Evolutionary conservation across 148 eudicot genomes (phyloP).

Genomic region (Cornus florida): DNA sequence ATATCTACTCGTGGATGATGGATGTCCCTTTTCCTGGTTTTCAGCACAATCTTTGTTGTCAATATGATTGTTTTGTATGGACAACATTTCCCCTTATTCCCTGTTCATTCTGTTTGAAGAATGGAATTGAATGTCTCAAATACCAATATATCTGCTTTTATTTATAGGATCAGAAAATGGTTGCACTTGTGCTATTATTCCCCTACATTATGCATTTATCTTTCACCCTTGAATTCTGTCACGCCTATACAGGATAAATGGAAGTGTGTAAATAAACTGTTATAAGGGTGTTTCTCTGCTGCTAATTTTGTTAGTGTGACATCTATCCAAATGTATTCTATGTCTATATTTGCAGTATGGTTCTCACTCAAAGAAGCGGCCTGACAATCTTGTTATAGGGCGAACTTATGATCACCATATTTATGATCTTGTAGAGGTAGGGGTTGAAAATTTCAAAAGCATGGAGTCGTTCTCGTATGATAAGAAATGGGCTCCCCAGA

Average conservation of each 20-base stretch:
- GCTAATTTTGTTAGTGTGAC: background rate
- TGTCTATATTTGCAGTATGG: slow-evolving; percentile 63
- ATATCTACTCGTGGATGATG: too few species aligned
- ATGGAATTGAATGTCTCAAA: background rate
- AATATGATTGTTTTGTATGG: background rate
- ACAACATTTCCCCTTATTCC: background rate
- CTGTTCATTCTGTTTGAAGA: background rate
- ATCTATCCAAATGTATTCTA: slow-evolving; percentile 5
- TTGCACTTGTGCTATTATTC: background rate
- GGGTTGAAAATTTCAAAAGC: slow-evolving; percentile 79
- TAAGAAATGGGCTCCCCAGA: slow-evolving; percentile 68
- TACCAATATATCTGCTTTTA: background rate
- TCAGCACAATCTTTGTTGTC: background rate
- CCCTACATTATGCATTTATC: background rate
- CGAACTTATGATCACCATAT: slow-evolving; percentile 89
- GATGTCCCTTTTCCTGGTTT: background rate
- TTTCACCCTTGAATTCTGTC: background rate
- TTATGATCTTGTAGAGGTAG: slow-evolving; percentile 91
- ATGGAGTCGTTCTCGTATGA: slow-evolving; percentile 77
- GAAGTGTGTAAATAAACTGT: background rate
- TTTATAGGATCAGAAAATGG: background rate
- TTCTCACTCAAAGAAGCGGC: slow-evolving; percentile 91
- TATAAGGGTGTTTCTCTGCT: background rate
- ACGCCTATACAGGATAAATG: background rate
- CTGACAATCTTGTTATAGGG: slow-evolving; percentile 89